These are phyloP conservation scores for Neostapfia colusana DNA, from an alignment of 176 grass and related monocot genomes.

Conservation along the genomic window DNA sequence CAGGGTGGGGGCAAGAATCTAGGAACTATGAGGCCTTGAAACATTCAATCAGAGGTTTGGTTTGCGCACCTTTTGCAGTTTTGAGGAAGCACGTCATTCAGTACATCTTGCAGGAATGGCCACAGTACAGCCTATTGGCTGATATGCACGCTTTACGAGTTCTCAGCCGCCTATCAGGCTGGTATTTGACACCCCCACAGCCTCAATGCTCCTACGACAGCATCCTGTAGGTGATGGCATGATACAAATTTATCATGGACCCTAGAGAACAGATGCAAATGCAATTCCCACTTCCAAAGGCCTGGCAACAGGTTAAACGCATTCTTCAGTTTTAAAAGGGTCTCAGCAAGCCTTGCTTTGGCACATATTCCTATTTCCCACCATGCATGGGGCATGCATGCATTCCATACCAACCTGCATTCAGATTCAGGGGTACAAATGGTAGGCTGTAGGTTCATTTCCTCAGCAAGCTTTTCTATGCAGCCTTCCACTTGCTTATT, in stretches of 20 bases:
- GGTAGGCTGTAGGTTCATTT: no score
- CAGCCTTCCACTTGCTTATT: no score
- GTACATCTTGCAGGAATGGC: not conserved
- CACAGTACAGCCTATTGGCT: constrained; percentile 40
- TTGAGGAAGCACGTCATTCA: constrained; percentile 29
- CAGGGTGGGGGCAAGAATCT: constrained; percentile 15
- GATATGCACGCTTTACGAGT: constrained; percentile 39
- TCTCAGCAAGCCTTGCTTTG: constrained; percentile 28
- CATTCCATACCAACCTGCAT: not conserved
- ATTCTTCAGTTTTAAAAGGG: constrained; percentile 13
- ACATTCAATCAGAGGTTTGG: constrained; percentile 38
- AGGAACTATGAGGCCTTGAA: constrained; percentile 25
- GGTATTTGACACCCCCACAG: constrained; percentile 3
- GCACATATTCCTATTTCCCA: constrained; percentile 36
- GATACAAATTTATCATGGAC: constrained; percentile 17
- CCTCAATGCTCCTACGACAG: constrained; percentile 2
- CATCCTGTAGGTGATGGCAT: constrained; percentile 8
- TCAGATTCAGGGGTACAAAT: not conserved
- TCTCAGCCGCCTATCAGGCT: constrained; percentile 20
- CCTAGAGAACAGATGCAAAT: constrained; percentile 38
- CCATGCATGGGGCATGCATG: constrained; percentile 16
- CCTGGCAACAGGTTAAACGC: constrained; percentile 25
- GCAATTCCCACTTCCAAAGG: constrained; percentile 31
- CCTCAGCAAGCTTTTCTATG: no score
- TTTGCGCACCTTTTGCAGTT: constrained; percentile 43